phyloP scores from a whole-genome alignment of 139 green algal species.

The Micractinium sp. region DNA sequence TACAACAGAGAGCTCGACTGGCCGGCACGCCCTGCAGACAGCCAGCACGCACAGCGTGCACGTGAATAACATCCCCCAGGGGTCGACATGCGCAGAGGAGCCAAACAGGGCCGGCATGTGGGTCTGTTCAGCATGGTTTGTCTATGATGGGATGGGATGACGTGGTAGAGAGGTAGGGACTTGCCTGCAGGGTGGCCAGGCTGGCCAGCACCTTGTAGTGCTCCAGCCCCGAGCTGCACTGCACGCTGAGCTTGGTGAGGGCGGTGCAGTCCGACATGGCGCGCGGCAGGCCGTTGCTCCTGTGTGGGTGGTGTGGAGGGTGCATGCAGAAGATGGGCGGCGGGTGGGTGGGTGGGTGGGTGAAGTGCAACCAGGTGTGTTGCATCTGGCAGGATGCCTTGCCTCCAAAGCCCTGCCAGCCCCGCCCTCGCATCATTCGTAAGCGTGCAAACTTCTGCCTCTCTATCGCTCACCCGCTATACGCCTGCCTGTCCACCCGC shows the following conservation, averaged over 20 bases:
- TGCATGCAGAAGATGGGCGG: too few species aligned
- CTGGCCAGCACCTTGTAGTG: background rate
- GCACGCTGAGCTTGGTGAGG: conserved; percentile 25
- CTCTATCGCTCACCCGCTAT: too few species aligned
- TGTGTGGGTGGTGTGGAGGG: background rate
- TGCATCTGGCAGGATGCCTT: too few species aligned
- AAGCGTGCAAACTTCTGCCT: too few species aligned
- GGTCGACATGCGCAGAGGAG: too few species aligned
- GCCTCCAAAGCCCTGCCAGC: background rate
- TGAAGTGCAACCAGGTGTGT: background rate
- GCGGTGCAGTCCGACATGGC: background rate
- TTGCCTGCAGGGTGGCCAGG: background rate
- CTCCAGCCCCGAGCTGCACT: conserved; percentile 14
- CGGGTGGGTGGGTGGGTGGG: background rate
- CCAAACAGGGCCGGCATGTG: too few species aligned
- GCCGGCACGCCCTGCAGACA: background rate
- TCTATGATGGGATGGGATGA: too few species aligned
- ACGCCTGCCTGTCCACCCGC: too few species aligned
- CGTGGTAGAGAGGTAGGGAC: background rate
- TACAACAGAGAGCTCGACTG: too few species aligned
- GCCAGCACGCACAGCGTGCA: background rate
- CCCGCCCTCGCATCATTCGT: too few species aligned
- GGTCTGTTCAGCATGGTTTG: too few species aligned
- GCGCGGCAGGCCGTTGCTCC: conserved; percentile 13
- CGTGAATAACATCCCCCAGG: too few species aligned